These are phyloP conservation scores for Neospermospora avenae DNA, from an alignment of 2,329 filamentous ascomycete genomes.

Conservation along the genomic window DNA sequence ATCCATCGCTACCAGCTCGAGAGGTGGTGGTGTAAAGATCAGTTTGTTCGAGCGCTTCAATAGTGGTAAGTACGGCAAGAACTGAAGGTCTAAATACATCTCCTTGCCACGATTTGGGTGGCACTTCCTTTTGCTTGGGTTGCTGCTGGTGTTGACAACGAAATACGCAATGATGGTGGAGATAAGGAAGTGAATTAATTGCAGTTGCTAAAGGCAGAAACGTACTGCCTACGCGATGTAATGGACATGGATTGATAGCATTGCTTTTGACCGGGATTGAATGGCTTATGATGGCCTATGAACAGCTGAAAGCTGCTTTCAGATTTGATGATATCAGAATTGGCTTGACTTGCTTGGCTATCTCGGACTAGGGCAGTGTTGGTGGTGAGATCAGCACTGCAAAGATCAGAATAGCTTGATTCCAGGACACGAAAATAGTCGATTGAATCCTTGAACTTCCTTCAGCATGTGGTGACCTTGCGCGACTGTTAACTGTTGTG, in stretches of 20 bases:
- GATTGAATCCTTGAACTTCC: background rate
- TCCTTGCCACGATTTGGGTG: background rate
- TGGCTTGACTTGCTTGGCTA: background rate
- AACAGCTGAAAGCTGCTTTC: background rate
- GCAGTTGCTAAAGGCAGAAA: background rate
- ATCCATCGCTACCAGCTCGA: background rate
- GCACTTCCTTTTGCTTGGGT: background rate
- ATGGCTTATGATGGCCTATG: background rate
- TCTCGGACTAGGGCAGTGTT: background rate
- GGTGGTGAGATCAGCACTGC: background rate
- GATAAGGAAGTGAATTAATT: background rate
- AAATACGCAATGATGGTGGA: background rate
- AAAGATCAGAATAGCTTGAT: background rate
- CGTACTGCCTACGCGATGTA: background rate
- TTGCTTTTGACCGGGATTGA: background rate
- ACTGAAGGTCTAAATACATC: background rate
- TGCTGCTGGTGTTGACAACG: background rate
- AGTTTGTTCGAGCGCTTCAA: conserved; percentile 1
- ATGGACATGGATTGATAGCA: background rate
- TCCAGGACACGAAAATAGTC: background rate
- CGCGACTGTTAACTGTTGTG: too few relatives aligned
- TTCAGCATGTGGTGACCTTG: background rate
- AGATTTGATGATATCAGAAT: background rate
- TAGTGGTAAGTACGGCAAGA: conserved; percentile 1
- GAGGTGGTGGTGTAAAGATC: background rate